Conservation (phyloP, 805 yeast genomes). For the Monosporozyma siamensis region DNA sequence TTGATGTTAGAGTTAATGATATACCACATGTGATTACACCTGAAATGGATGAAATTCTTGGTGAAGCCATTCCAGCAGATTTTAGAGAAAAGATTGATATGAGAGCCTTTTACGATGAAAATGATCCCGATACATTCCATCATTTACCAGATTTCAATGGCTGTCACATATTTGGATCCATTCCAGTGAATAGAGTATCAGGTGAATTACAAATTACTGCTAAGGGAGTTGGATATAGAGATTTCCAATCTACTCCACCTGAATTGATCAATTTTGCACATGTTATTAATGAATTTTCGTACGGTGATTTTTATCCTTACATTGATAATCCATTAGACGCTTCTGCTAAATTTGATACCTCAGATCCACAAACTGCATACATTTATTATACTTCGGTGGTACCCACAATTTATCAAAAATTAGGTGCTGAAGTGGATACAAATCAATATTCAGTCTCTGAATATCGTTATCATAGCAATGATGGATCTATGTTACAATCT, state of each 20-base stretch:
- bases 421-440: constrained; percentile 69
- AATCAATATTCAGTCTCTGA: constrained; percentile 75
- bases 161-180: constrained; percentile 76
- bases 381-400: constrained; percentile 71
- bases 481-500: constrained; percentile 5
- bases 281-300: constrained; percentile 76
- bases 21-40: constrained; percentile 45
- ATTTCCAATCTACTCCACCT: constrained; percentile 34
- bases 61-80: constrained; percentile 57
- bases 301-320: constrained; percentile 82
- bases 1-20: constrained; percentile 36
- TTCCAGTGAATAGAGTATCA: constrained; percentile 75
- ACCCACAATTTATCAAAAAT: constrained; percentile 64
- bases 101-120: constrained; percentile 18
- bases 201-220: constrained; percentile 85
- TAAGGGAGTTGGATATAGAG: constrained; percentile 56
- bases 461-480: constrained; percentile 28
- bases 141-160: constrained; percentile 51
- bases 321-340: constrained; percentile 81
- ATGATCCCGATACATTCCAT: constrained; percentile 20
- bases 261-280: constrained; percentile 71
- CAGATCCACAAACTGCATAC: constrained; percentile 40
- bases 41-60: constrained; percentile 56
- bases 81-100: constrained; percentile 38
- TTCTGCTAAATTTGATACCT: constrained; percentile 47